These are phyloP conservation scores for Debaryomyces hansenii DNA, from an alignment of 805 yeast genomes.

Conservation along the genomic window DNA sequence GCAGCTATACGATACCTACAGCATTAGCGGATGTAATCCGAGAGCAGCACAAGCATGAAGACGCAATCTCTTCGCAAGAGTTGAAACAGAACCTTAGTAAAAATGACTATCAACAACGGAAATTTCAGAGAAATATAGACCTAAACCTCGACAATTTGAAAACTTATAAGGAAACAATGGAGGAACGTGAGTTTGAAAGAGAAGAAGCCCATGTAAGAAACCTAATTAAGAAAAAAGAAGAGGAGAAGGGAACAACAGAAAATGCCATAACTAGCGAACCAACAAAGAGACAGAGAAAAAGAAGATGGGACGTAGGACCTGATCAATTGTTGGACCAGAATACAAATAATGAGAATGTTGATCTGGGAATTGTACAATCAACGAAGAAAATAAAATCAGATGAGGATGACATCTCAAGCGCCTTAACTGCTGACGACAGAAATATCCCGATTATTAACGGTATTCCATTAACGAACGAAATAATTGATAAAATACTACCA, in stretches of 20 bases:
- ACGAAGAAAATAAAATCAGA: slow-evolving; percentile 5
- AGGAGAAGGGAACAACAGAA: slow-evolving; percentile 6
- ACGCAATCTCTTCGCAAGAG: slow-evolving; percentile 12
- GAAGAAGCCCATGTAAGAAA: slow-evolving; percentile 26
- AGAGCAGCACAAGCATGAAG: slow-evolving; percentile 20
- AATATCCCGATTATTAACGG: slow-evolving; percentile 27
- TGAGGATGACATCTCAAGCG: background rate
- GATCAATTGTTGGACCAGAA: slow-evolving; percentile 9
- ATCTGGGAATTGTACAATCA: background rate
- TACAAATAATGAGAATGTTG: too few species aligned
- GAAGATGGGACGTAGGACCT: slow-evolving; percentile 48
- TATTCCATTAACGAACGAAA: slow-evolving; percentile 41
- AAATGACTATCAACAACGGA: slow-evolving; percentile 30
- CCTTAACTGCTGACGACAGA: background rate
- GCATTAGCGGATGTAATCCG: slow-evolving; percentile 25
- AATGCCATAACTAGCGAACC: background rate
- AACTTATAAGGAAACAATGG: slow-evolving; percentile 45
- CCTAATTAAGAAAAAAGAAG: slow-evolving; percentile 18
- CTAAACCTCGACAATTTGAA: slow-evolving; percentile 24
- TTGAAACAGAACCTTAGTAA: slow-evolving; percentile 16
- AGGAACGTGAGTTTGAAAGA: slow-evolving; percentile 40
- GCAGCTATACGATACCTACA: slow-evolving; percentile 31
- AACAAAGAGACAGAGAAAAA: slow-evolving; percentile 23
- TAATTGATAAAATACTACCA: slow-evolving; percentile 52
- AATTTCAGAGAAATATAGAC: slow-evolving; percentile 24